phyloP scores from a whole-genome alignment of 2,329 filamentous ascomycete species.

The Nothophoma quercina region DNA sequence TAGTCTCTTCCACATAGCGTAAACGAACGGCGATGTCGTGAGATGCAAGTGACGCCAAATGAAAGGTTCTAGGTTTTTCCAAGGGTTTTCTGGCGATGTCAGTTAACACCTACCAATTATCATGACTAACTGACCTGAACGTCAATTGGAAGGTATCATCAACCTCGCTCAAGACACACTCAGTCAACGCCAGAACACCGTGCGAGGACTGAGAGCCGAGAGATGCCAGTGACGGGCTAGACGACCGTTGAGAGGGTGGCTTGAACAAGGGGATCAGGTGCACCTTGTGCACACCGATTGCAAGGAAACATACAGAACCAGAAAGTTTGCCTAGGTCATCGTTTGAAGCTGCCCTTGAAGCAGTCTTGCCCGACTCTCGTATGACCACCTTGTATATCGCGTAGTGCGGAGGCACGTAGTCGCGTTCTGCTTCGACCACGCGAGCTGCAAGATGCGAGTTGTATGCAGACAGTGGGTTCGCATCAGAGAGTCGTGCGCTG shows the following conservation, averaged over 20 bases:
- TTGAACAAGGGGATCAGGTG: conserved; percentile 73
- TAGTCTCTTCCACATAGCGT: conserved; percentile 66
- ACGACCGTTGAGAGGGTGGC: conserved; percentile 60
- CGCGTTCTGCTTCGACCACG: conserved; percentile 69
- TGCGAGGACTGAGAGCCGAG: conserved; percentile 62
- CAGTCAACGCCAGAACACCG: conserved; percentile 69
- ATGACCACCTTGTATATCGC: conserved; percentile 74
- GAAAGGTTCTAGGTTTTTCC: conserved; percentile 62
- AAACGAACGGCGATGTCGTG: conserved; percentile 70
- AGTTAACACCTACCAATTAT: neutral
- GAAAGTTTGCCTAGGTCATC: conserved; percentile 72
- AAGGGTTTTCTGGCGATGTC: conserved; percentile 58
- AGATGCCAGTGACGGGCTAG: conserved; percentile 62
- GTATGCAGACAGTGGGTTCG: conserved; percentile 62
- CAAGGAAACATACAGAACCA: conserved; percentile 72
- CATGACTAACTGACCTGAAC: conserved; percentile 58
- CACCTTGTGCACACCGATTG: conserved; percentile 72
- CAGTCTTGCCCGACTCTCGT: conserved; percentile 64
- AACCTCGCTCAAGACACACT: conserved; percentile 64
- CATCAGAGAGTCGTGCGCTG: conserved; percentile 61
- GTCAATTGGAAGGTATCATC: conserved; percentile 73
- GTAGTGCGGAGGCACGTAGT: conserved; percentile 73
- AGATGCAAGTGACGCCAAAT: conserved; percentile 70
- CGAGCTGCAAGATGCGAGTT: conserved; percentile 69
- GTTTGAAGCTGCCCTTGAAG: conserved; percentile 64